Evolutionary conservation across 2,329 filamentous ascomycete species (phyloP), one percentile per base, ranked within the genome.

Genomic region (Penicillium sp.): DNA sequence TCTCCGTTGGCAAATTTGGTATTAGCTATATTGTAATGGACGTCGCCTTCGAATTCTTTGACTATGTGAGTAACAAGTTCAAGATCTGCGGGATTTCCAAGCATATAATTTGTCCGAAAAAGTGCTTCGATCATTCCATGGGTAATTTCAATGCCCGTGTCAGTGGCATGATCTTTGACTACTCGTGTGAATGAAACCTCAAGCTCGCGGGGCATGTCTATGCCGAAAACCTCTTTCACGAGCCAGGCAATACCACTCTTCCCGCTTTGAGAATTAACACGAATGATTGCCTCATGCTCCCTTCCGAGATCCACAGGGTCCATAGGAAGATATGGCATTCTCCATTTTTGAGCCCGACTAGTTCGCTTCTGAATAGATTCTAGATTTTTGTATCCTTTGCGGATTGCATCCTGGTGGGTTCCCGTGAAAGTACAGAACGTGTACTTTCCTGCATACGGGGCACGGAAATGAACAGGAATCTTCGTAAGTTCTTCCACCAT

Each of bases 231-330:
- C 64, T 89, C 87, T 70, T 91, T 86, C 70, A 97, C 92, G 69
- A 97, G 89, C 90, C 90, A 97, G 50, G 93, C 92, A 59, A 90
- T 87, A 65, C 94, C 94, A 60, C 93, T 93, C 78, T 99, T 97
- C 62, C 93, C 93, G 65, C 86, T 90, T 73, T 97, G 93, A 18
- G 90, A 95, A 80, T 97, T 99, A 82, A 97, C 92, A 59, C 93
- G 89, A 70, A 97, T 97, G 69, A 97, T 88, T 59, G 93, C 93
- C 76, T 97, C 92, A 82, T 97, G 97, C 16, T 87, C 96, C 56
- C 93, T 86, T 52, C 93, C 93, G 61, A 97, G 96, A 68, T 97
- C 93, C 68, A 89, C 82, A 5, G 93, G 93, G 68, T 97, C 93
- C 65, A 97, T 83, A 14, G 93, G 93, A 49, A 97, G 86, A 71